Evolutionary conservation across 2,329 filamentous ascomycete genomes (phyloP).

Genomic region (Ophiobolus disseminans): DNA sequence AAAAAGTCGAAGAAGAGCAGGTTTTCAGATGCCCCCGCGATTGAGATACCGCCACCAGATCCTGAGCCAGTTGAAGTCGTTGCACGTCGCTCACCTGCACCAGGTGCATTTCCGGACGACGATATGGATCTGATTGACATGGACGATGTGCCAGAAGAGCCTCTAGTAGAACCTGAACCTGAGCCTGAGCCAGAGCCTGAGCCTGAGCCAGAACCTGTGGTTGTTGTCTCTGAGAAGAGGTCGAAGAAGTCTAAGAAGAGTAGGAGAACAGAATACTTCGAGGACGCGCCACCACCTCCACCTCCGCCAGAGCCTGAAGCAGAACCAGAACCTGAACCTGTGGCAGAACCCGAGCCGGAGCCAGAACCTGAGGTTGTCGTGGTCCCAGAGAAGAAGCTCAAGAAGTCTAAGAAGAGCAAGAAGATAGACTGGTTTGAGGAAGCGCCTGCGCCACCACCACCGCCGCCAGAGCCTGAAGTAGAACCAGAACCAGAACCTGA

Average conservation of each 20-base stretch:
- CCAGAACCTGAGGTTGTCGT: constrained; percentile 51
- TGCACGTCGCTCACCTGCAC: constrained; percentile 49
- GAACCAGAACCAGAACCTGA: constrained; percentile 21
- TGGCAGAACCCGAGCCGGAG: constrained; percentile 19
- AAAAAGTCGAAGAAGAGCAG: constrained; percentile 41
- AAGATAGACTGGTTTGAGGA: constrained; percentile 13
- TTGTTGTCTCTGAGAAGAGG: constrained; percentile 29
- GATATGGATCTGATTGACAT: constrained; percentile 46
- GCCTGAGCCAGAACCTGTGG: constrained; percentile 39
- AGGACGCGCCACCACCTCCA: constrained; percentile 17
- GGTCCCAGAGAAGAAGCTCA: constrained; percentile 36
- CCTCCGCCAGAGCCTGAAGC: constrained; percentile 41
- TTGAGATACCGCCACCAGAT: constrained; percentile 40
- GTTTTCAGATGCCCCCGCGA: constrained; percentile 24
- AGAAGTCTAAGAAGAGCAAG: constrained; percentile 29
- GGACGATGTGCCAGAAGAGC: constrained; percentile 15
- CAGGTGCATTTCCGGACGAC: constrained; percentile 58
- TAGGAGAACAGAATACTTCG: constrained; percentile 18
- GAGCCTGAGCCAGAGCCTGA: constrained; percentile 36
- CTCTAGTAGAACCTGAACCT: constrained; percentile 21
- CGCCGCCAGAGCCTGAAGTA: constrained; percentile 30
- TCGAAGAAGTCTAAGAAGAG: constrained; percentile 39
- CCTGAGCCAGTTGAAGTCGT: constrained; percentile 39
- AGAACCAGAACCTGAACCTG: constrained; percentile 11
- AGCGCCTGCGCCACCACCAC: background rate